Conservation (phyloP, 768 basidiomycete species). For the Serpula lacrymans region DNA sequence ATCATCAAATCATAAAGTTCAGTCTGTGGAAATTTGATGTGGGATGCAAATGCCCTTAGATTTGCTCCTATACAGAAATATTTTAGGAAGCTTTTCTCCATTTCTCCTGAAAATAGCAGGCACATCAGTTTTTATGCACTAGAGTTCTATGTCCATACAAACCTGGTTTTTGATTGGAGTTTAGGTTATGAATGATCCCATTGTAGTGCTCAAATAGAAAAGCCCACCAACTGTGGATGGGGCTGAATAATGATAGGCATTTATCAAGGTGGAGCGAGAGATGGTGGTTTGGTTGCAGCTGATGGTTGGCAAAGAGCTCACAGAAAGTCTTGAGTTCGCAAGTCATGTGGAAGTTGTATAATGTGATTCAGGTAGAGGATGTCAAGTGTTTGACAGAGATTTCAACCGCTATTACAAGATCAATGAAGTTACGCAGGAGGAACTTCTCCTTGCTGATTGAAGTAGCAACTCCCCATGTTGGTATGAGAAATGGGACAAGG, state of each 20-base stretch:
- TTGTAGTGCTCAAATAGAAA: slow-evolving; percentile 30
- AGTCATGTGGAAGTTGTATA: too few relatives aligned
- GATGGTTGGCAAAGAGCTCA: slow-evolving; percentile 24
- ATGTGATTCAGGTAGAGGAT: slow-evolving; percentile 6
- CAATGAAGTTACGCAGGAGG: slow-evolving; percentile 23
- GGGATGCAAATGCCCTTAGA: background rate
- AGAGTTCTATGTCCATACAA: too few relatives aligned
- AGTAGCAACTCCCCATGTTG: background rate
- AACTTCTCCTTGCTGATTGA: background rate
- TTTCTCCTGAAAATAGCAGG: background rate
- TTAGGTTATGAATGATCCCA: slow-evolving; percentile 24
- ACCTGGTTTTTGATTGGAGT: slow-evolving; percentile 32
- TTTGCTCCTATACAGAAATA: background rate
- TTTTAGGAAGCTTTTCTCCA: background rate
- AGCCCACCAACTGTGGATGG: slow-evolving; percentile 22
- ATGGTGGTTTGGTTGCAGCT: slow-evolving; percentile 35
- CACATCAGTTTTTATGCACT: too few relatives aligned
- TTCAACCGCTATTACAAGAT: slow-evolving; percentile 22
- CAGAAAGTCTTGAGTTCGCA: slow-evolving; percentile 11
- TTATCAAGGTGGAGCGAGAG: slow-evolving; percentile 34
- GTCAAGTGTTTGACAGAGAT: slow-evolving; percentile 17
- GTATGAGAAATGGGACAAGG: too few relatives aligned
- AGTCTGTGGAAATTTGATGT: background rate
- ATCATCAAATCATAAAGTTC: background rate
- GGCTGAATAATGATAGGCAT: slow-evolving; percentile 24